A percentile compares a stretch with the other conserved stretches of the same genome.
Conservation (phyloP, 2,329 filamentous ascomycete genomes). For the Penicillium oxalicum region DNA sequence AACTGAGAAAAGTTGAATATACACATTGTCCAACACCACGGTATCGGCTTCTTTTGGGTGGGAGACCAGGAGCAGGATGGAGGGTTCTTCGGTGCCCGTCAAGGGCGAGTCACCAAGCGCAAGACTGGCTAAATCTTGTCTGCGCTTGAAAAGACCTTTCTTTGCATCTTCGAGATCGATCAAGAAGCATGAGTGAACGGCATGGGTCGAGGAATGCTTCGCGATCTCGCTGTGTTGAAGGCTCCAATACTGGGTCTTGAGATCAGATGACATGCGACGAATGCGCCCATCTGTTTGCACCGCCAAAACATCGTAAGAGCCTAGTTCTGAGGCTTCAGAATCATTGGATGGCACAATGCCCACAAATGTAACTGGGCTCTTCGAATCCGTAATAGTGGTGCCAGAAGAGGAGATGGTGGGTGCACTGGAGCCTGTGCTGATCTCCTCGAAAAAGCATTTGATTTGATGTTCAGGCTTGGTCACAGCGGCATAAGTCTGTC, state of each 20-base stretch:
- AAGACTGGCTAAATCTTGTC: slow-evolving; percentile 36
- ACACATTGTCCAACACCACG: slow-evolving; percentile 31
- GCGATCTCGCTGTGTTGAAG: slow-evolving; percentile 31
- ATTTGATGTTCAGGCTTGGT: slow-evolving; percentile 47
- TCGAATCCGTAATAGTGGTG: slow-evolving; percentile 34
- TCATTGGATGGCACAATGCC: slow-evolving; percentile 31
- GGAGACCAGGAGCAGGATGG: slow-evolving; percentile 37
- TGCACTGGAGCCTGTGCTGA: slow-evolving; percentile 26
- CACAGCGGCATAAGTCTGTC: slow-evolving; percentile 53
- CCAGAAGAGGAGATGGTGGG: slow-evolving; percentile 35
- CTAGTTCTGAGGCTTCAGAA: slow-evolving; percentile 21
- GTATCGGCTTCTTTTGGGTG: slow-evolving; percentile 27
- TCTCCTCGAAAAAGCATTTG: slow-evolving; percentile 50
- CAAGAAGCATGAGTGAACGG: slow-evolving; percentile 33
- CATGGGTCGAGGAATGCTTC: slow-evolving; percentile 23
- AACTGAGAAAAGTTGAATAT: slow-evolving; percentile 37
- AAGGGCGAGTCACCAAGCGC: slow-evolving; percentile 29
- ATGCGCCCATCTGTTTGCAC: slow-evolving; percentile 42
- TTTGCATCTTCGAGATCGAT: slow-evolving; percentile 39
- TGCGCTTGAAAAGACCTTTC: slow-evolving; percentile 35
- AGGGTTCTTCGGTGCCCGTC: slow-evolving; percentile 26
- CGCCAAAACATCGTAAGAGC: slow-evolving; percentile 36
- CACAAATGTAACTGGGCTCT: slow-evolving; percentile 35
- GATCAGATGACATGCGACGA: slow-evolving; percentile 36
- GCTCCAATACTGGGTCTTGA: slow-evolving; percentile 38